Conservation (phyloP, 768 basidiomycete species). For the Hericium rajendrae region DNA sequence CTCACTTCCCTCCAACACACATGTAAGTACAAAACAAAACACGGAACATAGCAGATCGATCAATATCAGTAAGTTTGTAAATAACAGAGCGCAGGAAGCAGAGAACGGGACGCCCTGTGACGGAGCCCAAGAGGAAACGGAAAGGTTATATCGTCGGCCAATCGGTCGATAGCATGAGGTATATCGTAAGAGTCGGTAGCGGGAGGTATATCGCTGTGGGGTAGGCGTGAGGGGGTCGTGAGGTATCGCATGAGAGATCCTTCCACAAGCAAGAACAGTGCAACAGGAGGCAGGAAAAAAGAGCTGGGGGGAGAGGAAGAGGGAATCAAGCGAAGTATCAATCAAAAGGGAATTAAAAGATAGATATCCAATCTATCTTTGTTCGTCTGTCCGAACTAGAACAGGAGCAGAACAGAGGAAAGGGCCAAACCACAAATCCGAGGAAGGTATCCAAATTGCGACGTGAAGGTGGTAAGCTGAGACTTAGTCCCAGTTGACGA, state of each 20-base stretch:
- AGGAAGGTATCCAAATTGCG: no score
- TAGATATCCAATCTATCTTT: no score
- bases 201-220: neutral
- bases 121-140: neutral
- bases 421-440: no score
- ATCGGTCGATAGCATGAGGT: no score
- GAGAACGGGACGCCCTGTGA: neutral
- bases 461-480: neutral
- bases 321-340: no score
- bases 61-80: neutral
- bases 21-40: no score
- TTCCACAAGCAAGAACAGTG: no score
- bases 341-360: no score
- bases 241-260: neutral
- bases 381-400: no score
- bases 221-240: neutral
- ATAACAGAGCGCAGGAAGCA: neutral
- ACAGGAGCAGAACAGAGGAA: no score
- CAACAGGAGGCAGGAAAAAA: neutral
- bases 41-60: no score
- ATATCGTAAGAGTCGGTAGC: neutral
- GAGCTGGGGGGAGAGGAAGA: neutral
- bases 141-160: neutral
- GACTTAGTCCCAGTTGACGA: constrained; percentile 58
- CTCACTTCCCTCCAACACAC: no score